Evolutionary conservation across 2,329 filamentous ascomycete genomes (phyloP), one percentile per base, ranked within the genome.

Genomic region (Hirsutella minnesotensis): DNA sequence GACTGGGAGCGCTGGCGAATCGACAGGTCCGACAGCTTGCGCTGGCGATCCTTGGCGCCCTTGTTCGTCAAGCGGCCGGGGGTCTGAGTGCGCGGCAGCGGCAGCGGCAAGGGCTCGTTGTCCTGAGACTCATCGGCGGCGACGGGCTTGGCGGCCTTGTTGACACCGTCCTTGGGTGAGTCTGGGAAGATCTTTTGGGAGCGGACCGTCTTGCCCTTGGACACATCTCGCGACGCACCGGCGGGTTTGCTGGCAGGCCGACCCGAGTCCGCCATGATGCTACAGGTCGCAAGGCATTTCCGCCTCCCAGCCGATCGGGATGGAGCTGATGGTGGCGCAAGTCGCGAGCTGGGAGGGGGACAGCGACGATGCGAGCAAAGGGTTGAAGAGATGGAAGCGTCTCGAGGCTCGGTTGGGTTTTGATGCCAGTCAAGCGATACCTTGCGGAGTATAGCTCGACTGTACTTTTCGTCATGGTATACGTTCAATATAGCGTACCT

Each of bases 61-160:
- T 73, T 79, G 49, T 72, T 70, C 12, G 77, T 63, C 34, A 80
- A 66, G 52, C 79, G 75, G 44, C 77, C 75, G 1, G 77, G 77
- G 2, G 77, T 81, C 56, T 81, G 77, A 54, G 70, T 79, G 50
- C 77, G 69, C 22, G 68, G 63, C 37, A 73, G 69, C 22, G 68
- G 63, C 37, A 73, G 55, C 39, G 68, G 60, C 42, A 56, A 59
- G 45, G 55, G 54, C 47, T 42, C 54, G 19, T 66, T 60, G 36
- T 57, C 53, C 12, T 27, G 7, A 16, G 54, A 55, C 27, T 61
- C 57, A 41, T 63, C 60, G 24, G 57, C 56, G 44, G 64, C 57
- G 49, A 66, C 58, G 45, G 9, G 18, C 13, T 30, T 37, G 4
- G 15, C 36, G 13, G 24, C 24, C 24, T 20, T 29, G 24, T n/a